Evolutionary conservation across 805 yeast species (phyloP), one percentile per base, ranked within the genome.

Genomic region (Wickerhamomyces silvicola): DNA sequence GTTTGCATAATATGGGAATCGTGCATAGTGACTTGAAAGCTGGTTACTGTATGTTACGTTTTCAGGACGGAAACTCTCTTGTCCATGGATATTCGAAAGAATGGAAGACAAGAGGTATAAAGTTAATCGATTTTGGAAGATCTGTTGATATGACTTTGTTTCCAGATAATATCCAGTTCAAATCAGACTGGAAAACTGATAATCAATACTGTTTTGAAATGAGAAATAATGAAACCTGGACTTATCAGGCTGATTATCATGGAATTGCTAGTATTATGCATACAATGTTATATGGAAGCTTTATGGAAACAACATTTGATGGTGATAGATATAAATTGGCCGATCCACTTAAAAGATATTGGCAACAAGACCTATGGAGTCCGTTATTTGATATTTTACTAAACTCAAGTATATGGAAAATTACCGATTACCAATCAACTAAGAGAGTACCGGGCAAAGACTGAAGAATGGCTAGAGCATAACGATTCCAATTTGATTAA

Each of bases 11-110:
- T 0, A 55, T 69, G 11, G 79, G 79, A 0, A 75, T 87, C 1
- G 63, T 87, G 10, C 96, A 87, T 58, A 94, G 95, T 2, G 94
- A 87, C 52, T 55, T 87, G 33, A 83, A 81, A 49, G 80, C 95
- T 0, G 95, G 83, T 41, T 87, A 86, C 50, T 82, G 92, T 42
- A 81, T 87, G 94, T 49, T 85, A 0, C 57, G 81, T 24, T 64
- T 81, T 24, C 57, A 60, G 11, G 39, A 37, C 31, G 38, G 32
- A 19, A 56, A 58, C 17, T n/a, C 32, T n/a, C n/a, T n/a, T 30
- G 46, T 38, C 23, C 34, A 46, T 12, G 68, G 64, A 35, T 45
- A 50, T 22, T 38, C 56, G 1, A 47, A 56, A 15, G 72, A 68
- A 3, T 75, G 83, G 82, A 32, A 45, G 14, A 39, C 54, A 3